phyloP scores from a whole-genome alignment of 768 basidiomycete genomes.

The Boletus subcaerulescens region DNA sequence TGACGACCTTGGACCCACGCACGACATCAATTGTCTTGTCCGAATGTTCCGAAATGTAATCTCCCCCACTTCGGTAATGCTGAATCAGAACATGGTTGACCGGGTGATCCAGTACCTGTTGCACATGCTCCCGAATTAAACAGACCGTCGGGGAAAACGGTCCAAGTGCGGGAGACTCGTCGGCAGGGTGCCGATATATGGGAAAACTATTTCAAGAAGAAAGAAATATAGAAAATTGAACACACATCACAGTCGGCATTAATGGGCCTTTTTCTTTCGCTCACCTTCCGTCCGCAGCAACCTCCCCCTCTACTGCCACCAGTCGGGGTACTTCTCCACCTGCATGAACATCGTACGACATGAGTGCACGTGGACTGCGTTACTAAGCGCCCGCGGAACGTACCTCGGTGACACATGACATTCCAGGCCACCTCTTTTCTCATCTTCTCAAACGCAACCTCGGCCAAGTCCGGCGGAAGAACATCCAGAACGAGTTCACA shows the following conservation, averaged over 20 bases:
- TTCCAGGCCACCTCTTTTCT: conserved; percentile 68
- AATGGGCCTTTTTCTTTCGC: conserved; percentile 14
- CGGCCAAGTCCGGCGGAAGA: conserved; percentile 54
- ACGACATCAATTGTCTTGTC: conserved; percentile 86
- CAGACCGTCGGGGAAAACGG: conserved; percentile 70
- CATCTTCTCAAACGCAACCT: conserved; percentile 55
- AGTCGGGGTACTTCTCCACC: conserved; percentile 72
- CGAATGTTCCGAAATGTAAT: conserved; percentile 84
- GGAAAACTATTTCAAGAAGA: conserved; percentile 49
- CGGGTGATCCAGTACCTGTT: conserved; percentile 56
- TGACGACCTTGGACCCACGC: conserved; percentile 70
- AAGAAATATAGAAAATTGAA: neutral
- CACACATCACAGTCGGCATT: conserved; percentile 1
- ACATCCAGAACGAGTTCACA: conserved; percentile 56
- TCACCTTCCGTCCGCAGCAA: conserved; percentile 51
- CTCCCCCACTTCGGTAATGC: conserved; percentile 72
- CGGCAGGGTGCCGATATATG: conserved; percentile 79
- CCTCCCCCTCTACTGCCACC: conserved; percentile 59
- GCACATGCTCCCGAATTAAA: conserved; percentile 59
- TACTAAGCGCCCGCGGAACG: conserved; percentile 10
- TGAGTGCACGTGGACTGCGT: neutral
- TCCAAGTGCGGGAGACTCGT: conserved; percentile 66
- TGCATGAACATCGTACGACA: conserved; percentile 24
- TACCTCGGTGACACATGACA: conserved; percentile 72
- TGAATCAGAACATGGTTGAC: conserved; percentile 86